A percentile compares a stretch with the other conserved stretches of the same genome.
phyloP scores from a whole-genome alignment of 2,329 filamentous ascomycete species.

The Exserohilum turcica region DNA sequence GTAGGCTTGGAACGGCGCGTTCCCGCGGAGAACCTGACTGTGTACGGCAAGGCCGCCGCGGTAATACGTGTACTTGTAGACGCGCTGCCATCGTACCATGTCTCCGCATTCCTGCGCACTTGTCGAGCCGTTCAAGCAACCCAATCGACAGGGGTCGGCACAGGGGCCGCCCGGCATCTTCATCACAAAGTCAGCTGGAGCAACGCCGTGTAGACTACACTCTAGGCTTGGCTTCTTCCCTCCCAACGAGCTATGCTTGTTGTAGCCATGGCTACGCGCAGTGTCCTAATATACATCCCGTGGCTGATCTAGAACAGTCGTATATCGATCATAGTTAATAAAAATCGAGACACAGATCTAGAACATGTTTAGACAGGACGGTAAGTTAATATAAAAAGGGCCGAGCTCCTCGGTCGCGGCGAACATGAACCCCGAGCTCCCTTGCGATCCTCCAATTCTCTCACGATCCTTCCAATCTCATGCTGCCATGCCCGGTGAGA shows the following conservation, averaged over 20 bases:
- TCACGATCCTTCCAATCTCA: too few species aligned
- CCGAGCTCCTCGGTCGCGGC: too few species aligned
- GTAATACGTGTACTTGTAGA: neutral
- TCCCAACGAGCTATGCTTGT: neutral
- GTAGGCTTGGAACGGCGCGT: constrained; percentile 2
- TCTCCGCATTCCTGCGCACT: constrained; percentile 4
- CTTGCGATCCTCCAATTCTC: too few species aligned
- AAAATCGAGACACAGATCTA: too few species aligned
- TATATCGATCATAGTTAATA: constrained; percentile 1
- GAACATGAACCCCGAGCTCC: too few species aligned
- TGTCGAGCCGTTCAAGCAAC: neutral
- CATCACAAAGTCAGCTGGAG: constrained; percentile 1
- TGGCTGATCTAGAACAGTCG: neutral
- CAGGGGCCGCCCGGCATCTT: neutral
- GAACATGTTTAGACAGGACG: too few species aligned
- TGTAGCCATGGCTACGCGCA: neutral
- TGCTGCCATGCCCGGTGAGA: too few species aligned
- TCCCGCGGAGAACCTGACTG: neutral
- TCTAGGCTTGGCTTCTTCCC: constrained; percentile 3
- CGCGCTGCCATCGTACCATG: neutral
- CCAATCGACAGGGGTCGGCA: neutral
- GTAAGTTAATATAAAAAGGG: too few species aligned
- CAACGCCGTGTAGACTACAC: constrained; percentile 7
- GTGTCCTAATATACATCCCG: neutral
- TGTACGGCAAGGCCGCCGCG: neutral